phyloP scores from a whole-genome alignment of 805 yeast species.

The Candida saitoana region DNA sequence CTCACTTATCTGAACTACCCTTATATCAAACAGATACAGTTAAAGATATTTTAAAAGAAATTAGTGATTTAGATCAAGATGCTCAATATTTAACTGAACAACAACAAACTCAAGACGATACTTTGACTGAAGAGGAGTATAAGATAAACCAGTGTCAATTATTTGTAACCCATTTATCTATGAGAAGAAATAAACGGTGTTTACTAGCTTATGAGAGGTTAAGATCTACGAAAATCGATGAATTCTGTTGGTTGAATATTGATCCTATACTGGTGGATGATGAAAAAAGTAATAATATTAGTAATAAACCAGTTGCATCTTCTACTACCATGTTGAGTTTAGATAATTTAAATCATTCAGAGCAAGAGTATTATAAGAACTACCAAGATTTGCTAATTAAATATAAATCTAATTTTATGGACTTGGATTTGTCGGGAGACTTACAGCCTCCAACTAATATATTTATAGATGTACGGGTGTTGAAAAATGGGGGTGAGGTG shows the following conservation, averaged over 20 bases:
- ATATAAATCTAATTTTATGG: slow-evolving; percentile 74
- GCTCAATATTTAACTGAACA: slow-evolving; percentile 45
- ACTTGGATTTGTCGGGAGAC: slow-evolving; percentile 84
- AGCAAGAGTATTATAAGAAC: slow-evolving; percentile 69
- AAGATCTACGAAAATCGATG: slow-evolving; percentile 64
- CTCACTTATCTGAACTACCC: slow-evolving; percentile 61
- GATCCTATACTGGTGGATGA: slow-evolving; percentile 33
- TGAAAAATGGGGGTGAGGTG: slow-evolving; percentile 93
- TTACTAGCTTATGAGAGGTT: slow-evolving; percentile 75
- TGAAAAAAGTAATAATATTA: slow-evolving; percentile 8
- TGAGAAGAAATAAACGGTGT: slow-evolving; percentile 88
- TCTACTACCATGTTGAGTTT: slow-evolving; percentile 23
- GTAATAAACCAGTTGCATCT: background rate
- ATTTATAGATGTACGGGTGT: slow-evolving; percentile 88
- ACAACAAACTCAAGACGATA: slow-evolving; percentile 16
- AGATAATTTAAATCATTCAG: slow-evolving; percentile 66
- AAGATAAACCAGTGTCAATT: slow-evolving; percentile 58
- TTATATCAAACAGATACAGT: slow-evolving; percentile 70
- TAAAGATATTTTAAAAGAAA: slow-evolving; percentile 67
- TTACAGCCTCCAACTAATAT: slow-evolving; percentile 87
- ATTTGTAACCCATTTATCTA: slow-evolving; percentile 67
- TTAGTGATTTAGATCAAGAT: slow-evolving; percentile 55
- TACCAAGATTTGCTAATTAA: slow-evolving; percentile 71
- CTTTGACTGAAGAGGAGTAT: slow-evolving; percentile 29
- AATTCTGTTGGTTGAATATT: slow-evolving; percentile 65